Percentiles rank a stretch among this genome's conserved stretches.
These are phyloP conservation scores for Rubroboletus satanas DNA, from an alignment of 768 basidiomycete species.

Conservation along the genomic window DNA sequence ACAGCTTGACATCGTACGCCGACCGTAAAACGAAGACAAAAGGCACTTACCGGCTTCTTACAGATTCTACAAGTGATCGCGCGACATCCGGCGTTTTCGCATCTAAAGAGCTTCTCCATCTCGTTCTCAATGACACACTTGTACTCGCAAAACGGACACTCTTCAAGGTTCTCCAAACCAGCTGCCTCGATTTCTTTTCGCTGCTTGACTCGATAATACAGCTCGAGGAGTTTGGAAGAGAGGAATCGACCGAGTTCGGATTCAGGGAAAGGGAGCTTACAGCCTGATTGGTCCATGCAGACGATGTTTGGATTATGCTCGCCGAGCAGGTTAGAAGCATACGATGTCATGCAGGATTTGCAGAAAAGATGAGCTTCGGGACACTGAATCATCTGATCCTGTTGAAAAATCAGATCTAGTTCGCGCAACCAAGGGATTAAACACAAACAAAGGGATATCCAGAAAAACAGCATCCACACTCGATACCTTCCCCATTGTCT, in stretches of 20 bases:
- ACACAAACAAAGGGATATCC: slow-evolving; percentile 63
- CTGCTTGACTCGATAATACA: slow-evolving; percentile 74
- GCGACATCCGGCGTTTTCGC: slow-evolving; percentile 62
- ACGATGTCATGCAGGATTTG: slow-evolving; percentile 59
- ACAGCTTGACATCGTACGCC: not conserved
- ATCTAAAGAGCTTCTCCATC: slow-evolving; percentile 58
- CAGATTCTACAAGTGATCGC: slow-evolving; percentile 77
- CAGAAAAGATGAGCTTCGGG: slow-evolving; percentile 90
- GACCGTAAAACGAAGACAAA: not conserved
- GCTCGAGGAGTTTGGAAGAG: slow-evolving; percentile 55
- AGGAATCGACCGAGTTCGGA: slow-evolving; percentile 70
- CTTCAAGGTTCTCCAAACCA: slow-evolving; percentile 74
- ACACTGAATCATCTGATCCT: slow-evolving; percentile 88
- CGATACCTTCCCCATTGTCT: slow-evolving; percentile 59
- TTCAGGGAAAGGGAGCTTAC: slow-evolving; percentile 61
- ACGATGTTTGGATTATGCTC: slow-evolving; percentile 55
- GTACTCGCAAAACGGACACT: slow-evolving; percentile 90
- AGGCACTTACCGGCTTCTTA: slow-evolving; percentile 57
- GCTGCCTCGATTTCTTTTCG: slow-evolving; percentile 78
- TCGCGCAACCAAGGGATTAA: not conserved
- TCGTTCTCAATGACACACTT: slow-evolving; percentile 71
- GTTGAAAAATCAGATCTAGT: not conserved
- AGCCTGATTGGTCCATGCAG: slow-evolving; percentile 83
- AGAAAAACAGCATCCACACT: slow-evolving; percentile 87
- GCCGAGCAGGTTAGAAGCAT: slow-evolving; percentile 65